Evolutionary conservation across 345 rosid genomes (phyloP), one percentile per base, ranked within the genome.

Genomic region (Aquilaria malaccensis): DNA sequence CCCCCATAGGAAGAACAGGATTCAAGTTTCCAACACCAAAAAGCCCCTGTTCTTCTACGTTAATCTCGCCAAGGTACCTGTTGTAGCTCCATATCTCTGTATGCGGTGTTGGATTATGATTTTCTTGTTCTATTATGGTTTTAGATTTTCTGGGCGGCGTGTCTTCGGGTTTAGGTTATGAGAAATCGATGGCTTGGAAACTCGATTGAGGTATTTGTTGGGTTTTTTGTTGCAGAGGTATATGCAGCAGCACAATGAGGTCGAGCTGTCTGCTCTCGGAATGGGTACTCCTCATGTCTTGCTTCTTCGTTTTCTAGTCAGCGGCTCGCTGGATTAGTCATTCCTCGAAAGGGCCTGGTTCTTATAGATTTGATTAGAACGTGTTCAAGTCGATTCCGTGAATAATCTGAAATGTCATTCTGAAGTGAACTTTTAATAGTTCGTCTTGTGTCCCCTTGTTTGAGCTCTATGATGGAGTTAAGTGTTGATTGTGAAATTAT

Each of bases 21-120:
- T 91, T 80, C 96, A 91, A 59, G 97, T 91, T 67, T 91, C 97
- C 63, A 86, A 91, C 81, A 91, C 94, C 71, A 91, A 91, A 80
- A 91, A 86, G 56, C 97, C 97, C 45, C 69, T 91, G 76, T 91
- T 91, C 75, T 91, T 91, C 84, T 91, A 88, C 72, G 96, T 91
- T 72, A 91, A 88, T 80, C 96, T 91, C 75, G 94, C 97, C 56
- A 91, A 91, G 96, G 97, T 87, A 43, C 29, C n/a, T 14, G 52
- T 30, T 45, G 22, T 15, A 57, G 4, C 5, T 3, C 30, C 41
- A 13, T 13, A 2, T 61, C 7, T 2, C 2, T 6, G 61, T 31
- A n/a, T 45, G 41, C 10, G 29, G 9, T 31, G 2, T 61, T 53
- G 22, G 48, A 62, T 14, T 57, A 1, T 30, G 58, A 10, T 41